Conservation (phyloP, 768 basidiomycete genomes). For the Pleurotus sapidus region DNA sequence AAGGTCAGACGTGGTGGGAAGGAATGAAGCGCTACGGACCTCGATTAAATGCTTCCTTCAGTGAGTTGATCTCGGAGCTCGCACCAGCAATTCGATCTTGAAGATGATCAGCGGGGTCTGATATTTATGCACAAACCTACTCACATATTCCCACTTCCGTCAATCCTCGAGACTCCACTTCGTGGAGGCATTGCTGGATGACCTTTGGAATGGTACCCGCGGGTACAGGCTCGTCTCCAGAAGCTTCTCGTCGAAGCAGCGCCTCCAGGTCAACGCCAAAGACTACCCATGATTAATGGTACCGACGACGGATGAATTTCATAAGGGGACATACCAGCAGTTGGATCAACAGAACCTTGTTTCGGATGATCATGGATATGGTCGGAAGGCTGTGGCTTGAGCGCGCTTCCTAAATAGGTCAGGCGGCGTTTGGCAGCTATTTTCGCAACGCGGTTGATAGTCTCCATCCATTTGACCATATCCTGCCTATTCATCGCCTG, state of each 20-base stretch:
- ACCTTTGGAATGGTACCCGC: conserved; percentile 64
- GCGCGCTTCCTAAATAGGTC: conserved; percentile 75
- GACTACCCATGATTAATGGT: conserved; percentile 32
- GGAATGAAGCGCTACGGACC: conserved; percentile 32
- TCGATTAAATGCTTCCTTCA: conserved; percentile 75
- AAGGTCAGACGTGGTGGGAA: not conserved
- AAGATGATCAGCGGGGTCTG: not conserved
- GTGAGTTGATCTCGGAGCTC: conserved; percentile 58
- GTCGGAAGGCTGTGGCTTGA: conserved; percentile 72
- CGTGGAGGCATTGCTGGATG: conserved; percentile 61
- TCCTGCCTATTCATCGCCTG: conserved; percentile 72
- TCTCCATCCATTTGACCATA: conserved; percentile 76
- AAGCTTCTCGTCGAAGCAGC: conserved; percentile 63
- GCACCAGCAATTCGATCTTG: conserved; percentile 85
- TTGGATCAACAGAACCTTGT: conserved; percentile 65
- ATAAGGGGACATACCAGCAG: conserved; percentile 52
- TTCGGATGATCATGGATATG: conserved; percentile 65
- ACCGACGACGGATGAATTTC: not conserved
- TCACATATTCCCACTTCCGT: conserved; percentile 82
- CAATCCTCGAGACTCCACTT: conserved; percentile 74
- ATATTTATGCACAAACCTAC: conserved; percentile 21
- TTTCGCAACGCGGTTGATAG: conserved; percentile 67
- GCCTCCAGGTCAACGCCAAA: conserved; percentile 78
- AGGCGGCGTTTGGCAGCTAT: conserved; percentile 73
- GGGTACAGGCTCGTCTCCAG: conserved; percentile 37